Percentiles rank a stretch among this genome's conserved stretches.
Conservation (phyloP, 2,329 filamentous ascomycete genomes). For the Hymenoscyphus scutula region DNA sequence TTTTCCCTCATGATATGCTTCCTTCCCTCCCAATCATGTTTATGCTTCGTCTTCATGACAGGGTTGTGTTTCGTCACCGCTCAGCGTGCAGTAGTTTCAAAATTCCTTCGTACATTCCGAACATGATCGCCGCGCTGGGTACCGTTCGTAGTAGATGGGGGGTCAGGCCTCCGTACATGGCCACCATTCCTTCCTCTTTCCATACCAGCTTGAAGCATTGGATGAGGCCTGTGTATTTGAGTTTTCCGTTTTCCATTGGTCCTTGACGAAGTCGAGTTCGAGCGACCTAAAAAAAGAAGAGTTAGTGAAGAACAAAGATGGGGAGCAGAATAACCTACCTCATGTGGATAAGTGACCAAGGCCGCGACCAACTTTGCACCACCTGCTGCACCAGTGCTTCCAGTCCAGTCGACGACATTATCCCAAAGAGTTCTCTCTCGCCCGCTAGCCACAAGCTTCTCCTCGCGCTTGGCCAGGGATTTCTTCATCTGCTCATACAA, state of each 20-base stretch:
- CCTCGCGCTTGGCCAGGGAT: slow-evolving; percentile 63
- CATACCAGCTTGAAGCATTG: slow-evolving; percentile 88
- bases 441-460: slow-evolving; percentile 54
- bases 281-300: slow-evolving; percentile 58
- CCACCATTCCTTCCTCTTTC: slow-evolving; percentile 82
- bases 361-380: slow-evolving; percentile 83
- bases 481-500: slow-evolving; percentile 91
- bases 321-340: slow-evolving; percentile 53
- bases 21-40: background rate
- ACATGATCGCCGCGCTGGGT: slow-evolving; percentile 93
- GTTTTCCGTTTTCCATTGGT: slow-evolving; percentile 65
- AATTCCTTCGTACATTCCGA: slow-evolving; percentile 67
- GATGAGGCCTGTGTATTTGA: slow-evolving; percentile 83
- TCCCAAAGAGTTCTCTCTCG: slow-evolving; percentile 70
- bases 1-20: background rate
- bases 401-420: slow-evolving; percentile 71
- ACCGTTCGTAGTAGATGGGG: slow-evolving; percentile 90
- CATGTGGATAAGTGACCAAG: slow-evolving; percentile 85
- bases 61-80: slow-evolving; percentile 2
- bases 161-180: slow-evolving; percentile 85
- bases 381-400: slow-evolving; percentile 76
- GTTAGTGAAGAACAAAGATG: slow-evolving; percentile 11
- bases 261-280: slow-evolving; percentile 83
- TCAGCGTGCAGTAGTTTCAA: slow-evolving; percentile 36
- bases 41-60: background rate